Evolutionary conservation across 1,284 basidiomycete species (phyloP), one percentile per base, ranked within the genome.

Genomic region (Tilletia indica): DNA sequence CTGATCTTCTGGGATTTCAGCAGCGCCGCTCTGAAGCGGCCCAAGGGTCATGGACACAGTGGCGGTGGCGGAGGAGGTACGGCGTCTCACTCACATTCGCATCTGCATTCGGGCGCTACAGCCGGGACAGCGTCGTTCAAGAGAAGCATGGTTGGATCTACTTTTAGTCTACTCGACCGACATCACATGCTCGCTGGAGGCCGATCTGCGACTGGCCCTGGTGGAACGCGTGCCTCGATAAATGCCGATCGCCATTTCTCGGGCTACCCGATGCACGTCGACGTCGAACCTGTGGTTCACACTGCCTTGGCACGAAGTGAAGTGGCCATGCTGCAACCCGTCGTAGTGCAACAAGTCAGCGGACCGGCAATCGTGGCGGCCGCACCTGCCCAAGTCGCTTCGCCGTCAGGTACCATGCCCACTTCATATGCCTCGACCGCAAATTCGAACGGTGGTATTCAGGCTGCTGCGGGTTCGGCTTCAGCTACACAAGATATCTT

Each of bases 301-400:
- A 89, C 92, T 16, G 91, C 94, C 1, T 93, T 93, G 2, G 92
- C 93, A 1, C 87, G 93, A 36, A 93, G 91, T 74, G 94, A 97
- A 78, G 90, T 96, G 6, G 92, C 94, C 3, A 89, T 93, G 38
- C 89, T 97, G 2, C 94, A 97, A 81, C 94, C 94, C 36, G 92
- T 96, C 48, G 86, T 96, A 77, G 36, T 38, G 4, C 61, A 64
- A 36, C 61, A 38, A 34, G 36, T 64, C 34, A 64, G 61, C n/a
- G 61, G 61, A 2, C 51, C 51, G 19, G 51, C 19, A 8, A 12
- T 64, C 11, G 14, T 38, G 6, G 61, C 36, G 12, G 19, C 36
- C 36, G 8, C 34, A 12, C 25, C 56, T 21, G 25, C 56, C 11
- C 25, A 34, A 12, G 56, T 6, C n/a, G 21, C 16, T 6, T 34